Evolutionary conservation across 352 stramenopile genomes (phyloP).

Genomic region (Phytophthora tentaculata): DNA sequence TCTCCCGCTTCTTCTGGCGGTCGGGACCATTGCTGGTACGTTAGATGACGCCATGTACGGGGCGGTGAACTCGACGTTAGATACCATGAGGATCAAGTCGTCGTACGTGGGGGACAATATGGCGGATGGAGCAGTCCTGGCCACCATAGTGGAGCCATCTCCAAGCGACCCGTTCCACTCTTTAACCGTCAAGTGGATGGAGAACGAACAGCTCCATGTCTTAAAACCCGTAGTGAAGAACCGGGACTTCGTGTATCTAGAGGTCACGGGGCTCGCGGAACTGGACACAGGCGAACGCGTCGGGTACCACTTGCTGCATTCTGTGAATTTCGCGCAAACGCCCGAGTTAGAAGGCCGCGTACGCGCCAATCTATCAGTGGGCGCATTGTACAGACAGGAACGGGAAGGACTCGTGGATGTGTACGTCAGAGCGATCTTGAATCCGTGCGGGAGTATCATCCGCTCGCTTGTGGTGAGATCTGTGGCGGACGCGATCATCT

Average conservation of each 20-base stretch:
- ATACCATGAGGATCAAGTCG: slow-evolving; percentile 43
- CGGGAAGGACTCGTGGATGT: slow-evolving; percentile 40
- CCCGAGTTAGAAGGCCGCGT: slow-evolving; percentile 33
- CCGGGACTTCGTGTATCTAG: slow-evolving; percentile 63
- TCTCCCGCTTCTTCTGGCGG: slow-evolving; percentile 35
- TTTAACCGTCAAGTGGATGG: slow-evolving; percentile 49
- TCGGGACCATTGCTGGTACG: slow-evolving; percentile 38
- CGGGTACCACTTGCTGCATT: slow-evolving; percentile 66
- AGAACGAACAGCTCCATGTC: slow-evolving; percentile 34
- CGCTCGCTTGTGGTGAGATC: slow-evolving; percentile 32
- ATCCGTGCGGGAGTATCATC: slow-evolving; percentile 43
- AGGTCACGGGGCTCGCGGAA: slow-evolving; percentile 47
- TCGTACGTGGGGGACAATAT: slow-evolving; percentile 55
- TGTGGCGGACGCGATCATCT: slow-evolving; percentile 35
- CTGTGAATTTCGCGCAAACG: slow-evolving; percentile 47
- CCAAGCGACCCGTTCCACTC: slow-evolving; percentile 49
- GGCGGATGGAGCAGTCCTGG: slow-evolving; percentile 52
- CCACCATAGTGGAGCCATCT: slow-evolving; percentile 50
- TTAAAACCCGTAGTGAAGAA: slow-evolving; percentile 48
- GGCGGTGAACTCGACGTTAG: slow-evolving; percentile 35
- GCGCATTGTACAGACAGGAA: slow-evolving; percentile 48
- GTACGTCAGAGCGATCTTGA: slow-evolving; percentile 42
- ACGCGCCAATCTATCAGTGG: slow-evolving; percentile 45
- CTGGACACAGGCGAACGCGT: slow-evolving; percentile 50
- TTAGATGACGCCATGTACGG: slow-evolving; percentile 58